These are phyloP conservation scores for Serendipita sp. DNA, from an alignment of 768 basidiomycete species.

Conservation along the genomic window DNA sequence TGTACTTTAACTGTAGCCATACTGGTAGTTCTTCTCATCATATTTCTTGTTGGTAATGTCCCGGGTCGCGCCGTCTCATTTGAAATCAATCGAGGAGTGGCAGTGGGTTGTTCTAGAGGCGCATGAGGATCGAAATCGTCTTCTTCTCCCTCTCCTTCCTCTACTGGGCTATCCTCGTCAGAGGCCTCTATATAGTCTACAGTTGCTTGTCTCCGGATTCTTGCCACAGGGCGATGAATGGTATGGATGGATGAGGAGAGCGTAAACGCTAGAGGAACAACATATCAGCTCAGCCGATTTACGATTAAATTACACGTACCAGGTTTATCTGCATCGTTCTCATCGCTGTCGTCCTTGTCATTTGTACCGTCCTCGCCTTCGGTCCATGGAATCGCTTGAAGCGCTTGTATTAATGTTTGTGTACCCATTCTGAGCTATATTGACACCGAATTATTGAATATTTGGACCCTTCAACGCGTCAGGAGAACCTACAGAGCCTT, in stretches of 20 bases:
- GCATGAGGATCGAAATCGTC: background rate
- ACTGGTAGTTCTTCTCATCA: slow-evolving; percentile 33
- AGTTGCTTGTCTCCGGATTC: background rate
- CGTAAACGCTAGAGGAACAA: slow-evolving; percentile 22
- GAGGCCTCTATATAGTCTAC: background rate
- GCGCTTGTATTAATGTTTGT: slow-evolving; percentile 74
- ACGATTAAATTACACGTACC: background rate
- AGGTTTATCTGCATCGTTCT: slow-evolving; percentile 26
- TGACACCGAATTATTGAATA: slow-evolving; percentile 9
- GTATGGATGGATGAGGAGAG: slow-evolving; percentile 79
- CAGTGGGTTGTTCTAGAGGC: background rate
- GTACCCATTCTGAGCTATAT: slow-evolving; percentile 71
- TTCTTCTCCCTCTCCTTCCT: background rate
- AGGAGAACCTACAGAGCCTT: slow-evolving; percentile 44
- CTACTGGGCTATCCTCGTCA: background rate
- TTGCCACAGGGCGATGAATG: slow-evolving; percentile 49
- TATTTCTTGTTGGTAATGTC: background rate
- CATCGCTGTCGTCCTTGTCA: slow-evolving; percentile 44
- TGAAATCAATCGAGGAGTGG: background rate
- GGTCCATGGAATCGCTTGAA: slow-evolving; percentile 71
- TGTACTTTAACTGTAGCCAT: slow-evolving; percentile 56
- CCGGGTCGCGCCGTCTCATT: background rate
- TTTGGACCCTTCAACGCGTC: slow-evolving; percentile 3
- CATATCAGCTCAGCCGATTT: background rate
- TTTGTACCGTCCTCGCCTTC: slow-evolving; percentile 55